phyloP scores from a whole-genome alignment of 768 basidiomycete species.

The Sporobolomyces phaffii region DNA sequence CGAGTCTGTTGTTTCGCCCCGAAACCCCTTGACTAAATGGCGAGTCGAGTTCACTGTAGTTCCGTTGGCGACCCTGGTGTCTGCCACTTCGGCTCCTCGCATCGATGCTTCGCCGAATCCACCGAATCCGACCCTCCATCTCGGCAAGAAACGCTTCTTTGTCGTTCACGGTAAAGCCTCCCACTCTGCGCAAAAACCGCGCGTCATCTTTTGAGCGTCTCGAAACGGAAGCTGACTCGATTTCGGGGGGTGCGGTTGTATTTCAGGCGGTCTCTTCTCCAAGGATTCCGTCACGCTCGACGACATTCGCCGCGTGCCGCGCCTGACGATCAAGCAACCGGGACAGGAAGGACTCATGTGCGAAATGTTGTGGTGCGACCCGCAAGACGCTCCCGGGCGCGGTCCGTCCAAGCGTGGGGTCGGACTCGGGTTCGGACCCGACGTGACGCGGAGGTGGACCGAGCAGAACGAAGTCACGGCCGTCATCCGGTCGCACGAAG shows the following conservation, averaged over 20 bases:
- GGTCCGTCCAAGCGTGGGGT: conserved; percentile 97
- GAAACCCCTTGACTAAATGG: too few relatives aligned
- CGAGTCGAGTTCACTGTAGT: too few relatives aligned
- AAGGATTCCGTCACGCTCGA: conserved; percentile 91
- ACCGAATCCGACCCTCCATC: conserved; percentile 63
- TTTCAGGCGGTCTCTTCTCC: conserved; percentile 78
- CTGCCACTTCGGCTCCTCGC: conserved; percentile 59
- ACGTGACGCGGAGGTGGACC: conserved; percentile 40
- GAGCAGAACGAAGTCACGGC: conserved; percentile 51
- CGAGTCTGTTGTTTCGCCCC: neutral
- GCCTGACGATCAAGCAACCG: conserved; percentile 75
- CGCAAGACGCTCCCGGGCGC: conserved; percentile 77
- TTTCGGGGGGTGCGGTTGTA: too few relatives aligned
- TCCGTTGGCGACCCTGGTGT: conserved; percentile 79
- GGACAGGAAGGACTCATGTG: conserved; percentile 92
- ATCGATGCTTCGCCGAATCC: conserved; percentile 48
- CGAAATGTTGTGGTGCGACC: conserved; percentile 55
- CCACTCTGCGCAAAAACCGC: neutral
- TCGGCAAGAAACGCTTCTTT: conserved; percentile 81
- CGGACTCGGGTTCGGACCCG: conserved; percentile 87
- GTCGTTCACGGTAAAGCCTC: conserved; percentile 64
- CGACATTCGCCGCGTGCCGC: conserved; percentile 78
- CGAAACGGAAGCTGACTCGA: neutral
- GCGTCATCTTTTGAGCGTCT: neutral
- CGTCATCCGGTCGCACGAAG: conserved; percentile 92